Evolutionary conservation across 306 rosid species (phyloP), one percentile per base, ranked within the genome.

Genomic region (Senna siamea): DNA sequence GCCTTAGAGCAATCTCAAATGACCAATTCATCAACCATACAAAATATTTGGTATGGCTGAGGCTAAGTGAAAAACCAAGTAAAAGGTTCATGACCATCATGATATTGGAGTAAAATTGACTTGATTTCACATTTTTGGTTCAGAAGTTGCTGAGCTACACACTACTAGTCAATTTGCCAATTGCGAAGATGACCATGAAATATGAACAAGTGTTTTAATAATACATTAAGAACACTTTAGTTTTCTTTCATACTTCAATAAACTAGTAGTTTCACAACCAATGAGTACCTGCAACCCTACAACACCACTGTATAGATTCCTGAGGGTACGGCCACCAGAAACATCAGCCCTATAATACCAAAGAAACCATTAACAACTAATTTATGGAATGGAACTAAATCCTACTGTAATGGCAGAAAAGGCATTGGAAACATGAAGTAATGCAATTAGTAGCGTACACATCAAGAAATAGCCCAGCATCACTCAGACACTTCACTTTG

Each of bases 391-490:
- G 30, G 30, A 26, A 26, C 9, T 55, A 37, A 47, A 4, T 5
- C 19, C 59, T 22, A 12, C 15, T 7, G 2, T n/a, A 40, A 51
- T 22, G 64, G 22, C 56, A 37, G 58, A 48, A 75, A 76, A 58
- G 62, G 47, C n/a, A 34, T 34, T 22, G 22, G 70, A 56, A 64
- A 62, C 38, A 63, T 48, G 55, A 75, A 59, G n/a, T n/a, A n/a
- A n/a, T n/a, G n/a, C n/a, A n/a, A 61, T 73, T 28, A 51, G 71
- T 43, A 26, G 62, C 83, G 82, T 84, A 89, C 98, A 76, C 89
- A 52, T 94, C 95, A 76, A 89, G 97, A 86, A 94, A 94, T 70
- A 94, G 69, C 12, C 97, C 98, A 64, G 93, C 96, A 84, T 94
- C 99, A 76, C 95, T 94, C 50, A 94, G 85, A 80, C 99, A 94